Evolutionary conservation across 129 eudicot genomes (phyloP).

Genomic region (Heracleum sosnowskyi): DNA sequence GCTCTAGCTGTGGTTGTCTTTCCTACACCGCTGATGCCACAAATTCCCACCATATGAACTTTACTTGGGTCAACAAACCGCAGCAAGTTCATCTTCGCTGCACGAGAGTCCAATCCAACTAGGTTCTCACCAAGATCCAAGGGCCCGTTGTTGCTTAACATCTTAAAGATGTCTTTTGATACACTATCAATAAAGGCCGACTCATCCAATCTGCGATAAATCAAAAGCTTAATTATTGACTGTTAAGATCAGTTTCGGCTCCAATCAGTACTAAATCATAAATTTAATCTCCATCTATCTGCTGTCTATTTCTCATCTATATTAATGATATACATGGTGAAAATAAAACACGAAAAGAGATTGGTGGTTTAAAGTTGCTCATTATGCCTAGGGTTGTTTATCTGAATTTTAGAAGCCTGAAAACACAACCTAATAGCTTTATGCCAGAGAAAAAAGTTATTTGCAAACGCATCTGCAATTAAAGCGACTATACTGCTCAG

Average conservation of each 20-base stretch:
- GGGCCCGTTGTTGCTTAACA: not conserved
- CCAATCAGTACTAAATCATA: not conserved
- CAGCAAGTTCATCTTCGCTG: not conserved
- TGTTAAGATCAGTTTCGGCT: not conserved
- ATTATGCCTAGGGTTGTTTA: too few relatives aligned
- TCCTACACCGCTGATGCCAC: constrained; percentile 11
- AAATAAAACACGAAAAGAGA: not conserved
- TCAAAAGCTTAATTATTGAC: not conserved
- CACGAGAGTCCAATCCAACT: constrained; percentile 7
- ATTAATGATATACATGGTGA: too few relatives aligned
- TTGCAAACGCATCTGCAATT: too few relatives aligned
- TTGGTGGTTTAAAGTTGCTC: not conserved
- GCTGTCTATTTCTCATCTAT: too few relatives aligned
- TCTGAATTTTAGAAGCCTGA: too few relatives aligned
- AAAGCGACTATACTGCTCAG: too few relatives aligned
- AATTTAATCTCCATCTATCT: too few relatives aligned
- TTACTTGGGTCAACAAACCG: not conserved
- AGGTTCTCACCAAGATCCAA: constrained; percentile 5
- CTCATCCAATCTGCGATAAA: not conserved
- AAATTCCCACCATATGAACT: constrained; percentile 11
- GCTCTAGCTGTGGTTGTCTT: constrained; percentile 5
- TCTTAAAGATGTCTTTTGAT: not conserved
- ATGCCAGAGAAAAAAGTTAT: too few relatives aligned
- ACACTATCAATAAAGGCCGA: not conserved
- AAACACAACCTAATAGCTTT: not conserved